phyloP scores from a whole-genome alignment of 2,329 filamentous ascomycete genomes.

The Emericellopsis cladophorae region DNA sequence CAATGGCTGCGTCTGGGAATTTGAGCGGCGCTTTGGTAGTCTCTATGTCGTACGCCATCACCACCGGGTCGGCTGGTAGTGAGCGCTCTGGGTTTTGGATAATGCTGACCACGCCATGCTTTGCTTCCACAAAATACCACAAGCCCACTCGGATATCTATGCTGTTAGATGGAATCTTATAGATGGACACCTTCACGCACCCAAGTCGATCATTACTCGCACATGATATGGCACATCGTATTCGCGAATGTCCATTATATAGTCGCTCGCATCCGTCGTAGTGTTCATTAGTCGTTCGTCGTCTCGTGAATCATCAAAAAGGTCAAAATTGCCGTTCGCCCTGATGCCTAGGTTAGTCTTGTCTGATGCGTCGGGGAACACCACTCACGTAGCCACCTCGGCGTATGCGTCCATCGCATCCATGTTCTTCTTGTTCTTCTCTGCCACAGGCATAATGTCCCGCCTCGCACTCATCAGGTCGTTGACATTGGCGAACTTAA shows the following conservation, averaged over 20 bases:
- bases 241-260: slow-evolving; percentile 95
- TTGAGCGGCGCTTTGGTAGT: slow-evolving; percentile 92
- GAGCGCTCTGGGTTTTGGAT: slow-evolving; percentile 77
- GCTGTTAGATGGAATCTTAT: slow-evolving; percentile 7
- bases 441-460: slow-evolving; percentile 78
- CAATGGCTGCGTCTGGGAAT: slow-evolving; percentile 86
- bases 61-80: slow-evolving; percentile 86
- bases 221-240: slow-evolving; percentile 99
- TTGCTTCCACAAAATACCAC: slow-evolving; percentile 94
- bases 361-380: not conserved
- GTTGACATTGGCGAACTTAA: slow-evolving; percentile 76
- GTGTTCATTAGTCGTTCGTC: slow-evolving; percentile 68
- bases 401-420: slow-evolving; percentile 97
- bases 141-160: slow-evolving; percentile 87
- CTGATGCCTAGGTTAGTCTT: slow-evolving; percentile 22
- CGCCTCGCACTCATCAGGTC: slow-evolving; percentile 77
- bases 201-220: slow-evolving; percentile 91
- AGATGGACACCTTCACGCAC: slow-evolving; percentile 26
- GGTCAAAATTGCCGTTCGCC: slow-evolving; percentile 73
- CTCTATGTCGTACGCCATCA: slow-evolving; percentile 98
- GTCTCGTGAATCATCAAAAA: slow-evolving; percentile 81
- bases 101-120: slow-evolving; percentile 78
- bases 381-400: slow-evolving; percentile 72
- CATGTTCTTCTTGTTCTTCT: slow-evolving; percentile 93
- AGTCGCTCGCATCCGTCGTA: slow-evolving; percentile 85